Evolutionary conservation across 78 protist genomes (phyloP), one percentile per base, ranked within the genome.

Genomic region (Dictyostelium capitatum): DNA sequence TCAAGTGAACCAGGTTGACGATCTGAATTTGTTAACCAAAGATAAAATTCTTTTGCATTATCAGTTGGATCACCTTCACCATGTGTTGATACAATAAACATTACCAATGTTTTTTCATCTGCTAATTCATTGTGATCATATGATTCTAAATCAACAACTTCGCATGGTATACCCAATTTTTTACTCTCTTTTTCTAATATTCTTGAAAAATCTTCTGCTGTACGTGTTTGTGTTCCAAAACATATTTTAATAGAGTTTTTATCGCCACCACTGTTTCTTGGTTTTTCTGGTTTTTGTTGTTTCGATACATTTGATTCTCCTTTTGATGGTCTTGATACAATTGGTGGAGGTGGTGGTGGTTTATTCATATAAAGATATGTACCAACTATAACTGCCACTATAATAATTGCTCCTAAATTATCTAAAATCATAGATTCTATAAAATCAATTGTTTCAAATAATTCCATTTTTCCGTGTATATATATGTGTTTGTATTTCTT

Each of bases 51-150:
- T 23, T 73, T 75, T n/a, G 99, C 97, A 70, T 92, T 96, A 81
- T 98, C 99, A 4, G 99, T 91, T 23, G 99, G 99, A 54, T 98
- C 99, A 46, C 99, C 96, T 70, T 98, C 99, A 30, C 99, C 99
- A 75, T 96, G 97, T 6, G 99, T 98, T 1, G 99, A 91, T 53
- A 95, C 74, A 30, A 95, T 53, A 47, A 97, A 90, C 94, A 97
- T 28, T 23, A 57, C 84, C 64, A 95, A 73, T 14, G 37, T 57
- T 51, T 62, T 91, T 11, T 37, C 57, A 23, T 32, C n/a, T 4
- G 78, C 30, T 0, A 67, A 46, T 20, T 91, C 69, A 12, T 97
- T 95, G 54, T 69, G 62, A 25, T 97, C 96, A 28, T 69, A 80
- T 0, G 62, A 65, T 37, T 96, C 97, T 46, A 96, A 23, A 69